Conservation (phyloP, 2,329 filamentous ascomycete genomes). For the Rutstroemia sp. region DNA sequence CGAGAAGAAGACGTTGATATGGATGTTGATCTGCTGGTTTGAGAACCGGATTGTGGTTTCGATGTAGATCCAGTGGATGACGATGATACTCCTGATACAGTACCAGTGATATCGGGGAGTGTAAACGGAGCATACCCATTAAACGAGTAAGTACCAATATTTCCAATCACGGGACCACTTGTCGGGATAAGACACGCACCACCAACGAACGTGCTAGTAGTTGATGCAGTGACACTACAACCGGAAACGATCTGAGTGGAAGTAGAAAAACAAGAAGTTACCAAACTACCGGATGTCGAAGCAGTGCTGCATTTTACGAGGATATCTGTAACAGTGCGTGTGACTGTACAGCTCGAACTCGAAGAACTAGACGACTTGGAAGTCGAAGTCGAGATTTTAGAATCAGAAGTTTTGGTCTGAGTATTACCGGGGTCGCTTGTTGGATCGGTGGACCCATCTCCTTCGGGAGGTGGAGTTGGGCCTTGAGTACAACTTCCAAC, state of each 20-base stretch:
- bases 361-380: not conserved
- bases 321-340: not conserved
- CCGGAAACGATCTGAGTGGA: not conserved
- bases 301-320: not conserved
- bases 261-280: not conserved
- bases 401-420: not conserved
- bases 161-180: not conserved
- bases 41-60: not conserved
- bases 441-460: not conserved
- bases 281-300: not conserved
- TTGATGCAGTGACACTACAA: not conserved
- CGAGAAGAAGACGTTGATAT: not conserved
- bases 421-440: not conserved
- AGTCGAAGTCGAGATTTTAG: not conserved
- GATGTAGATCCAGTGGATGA: not conserved
- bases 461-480: not conserved
- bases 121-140: not conserved
- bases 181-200: not conserved
- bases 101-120: not conserved
- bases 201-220: not conserved
- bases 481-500: not conserved
- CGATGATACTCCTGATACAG: not conserved
- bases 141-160: not conserved
- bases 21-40: not conserved
- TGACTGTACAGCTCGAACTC: not conserved